Evolutionary conservation across 2,329 filamentous ascomycete species (phyloP).

Genomic region (Phymatotrichopsis omnivora): DNA sequence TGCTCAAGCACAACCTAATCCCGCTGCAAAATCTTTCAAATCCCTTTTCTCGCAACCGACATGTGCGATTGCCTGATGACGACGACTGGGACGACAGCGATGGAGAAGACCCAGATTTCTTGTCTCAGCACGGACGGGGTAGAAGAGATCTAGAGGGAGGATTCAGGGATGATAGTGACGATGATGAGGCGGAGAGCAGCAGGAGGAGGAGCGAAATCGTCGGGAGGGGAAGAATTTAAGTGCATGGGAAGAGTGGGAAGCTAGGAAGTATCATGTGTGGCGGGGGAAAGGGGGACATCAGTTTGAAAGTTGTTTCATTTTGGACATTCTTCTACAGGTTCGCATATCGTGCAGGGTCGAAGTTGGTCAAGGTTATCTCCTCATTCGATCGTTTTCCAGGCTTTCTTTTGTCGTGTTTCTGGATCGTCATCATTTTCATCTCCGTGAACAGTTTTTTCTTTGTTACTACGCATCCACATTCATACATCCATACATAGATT

Average conservation of each 20-base stretch:
- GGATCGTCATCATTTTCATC: too few species aligned
- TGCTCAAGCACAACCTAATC: constrained; percentile 39
- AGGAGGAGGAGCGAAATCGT: constrained; percentile 16
- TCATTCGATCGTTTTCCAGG: too few species aligned
- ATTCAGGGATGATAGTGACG: constrained; percentile 63
- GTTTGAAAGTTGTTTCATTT: too few species aligned
- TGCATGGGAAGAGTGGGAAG: too few species aligned
- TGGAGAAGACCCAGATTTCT: constrained; percentile 3
- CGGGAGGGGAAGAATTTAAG: too few species aligned
- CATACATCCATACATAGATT: not conserved
- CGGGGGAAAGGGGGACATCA: too few species aligned
- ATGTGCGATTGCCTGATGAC: constrained; percentile 16
- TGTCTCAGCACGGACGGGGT: not conserved
- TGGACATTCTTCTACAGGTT: too few species aligned
- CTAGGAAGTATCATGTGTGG: too few species aligned
- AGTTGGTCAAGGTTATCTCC: too few species aligned
- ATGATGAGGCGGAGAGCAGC: constrained; percentile 39
- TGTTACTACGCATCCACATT: not conserved
- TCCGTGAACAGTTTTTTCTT: constrained; percentile 5
- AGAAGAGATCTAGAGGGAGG: constrained; percentile 51
- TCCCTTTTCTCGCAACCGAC: constrained; percentile 12
- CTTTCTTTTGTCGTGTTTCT: too few species aligned
- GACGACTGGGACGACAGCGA: constrained; percentile 11
- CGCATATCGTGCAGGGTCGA: too few species aligned
- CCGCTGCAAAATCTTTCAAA: constrained; percentile 24